phyloP scores from a whole-genome alignment of 176 grass and related monocot genomes.

The Echinochloa phyllopogon region DNA sequence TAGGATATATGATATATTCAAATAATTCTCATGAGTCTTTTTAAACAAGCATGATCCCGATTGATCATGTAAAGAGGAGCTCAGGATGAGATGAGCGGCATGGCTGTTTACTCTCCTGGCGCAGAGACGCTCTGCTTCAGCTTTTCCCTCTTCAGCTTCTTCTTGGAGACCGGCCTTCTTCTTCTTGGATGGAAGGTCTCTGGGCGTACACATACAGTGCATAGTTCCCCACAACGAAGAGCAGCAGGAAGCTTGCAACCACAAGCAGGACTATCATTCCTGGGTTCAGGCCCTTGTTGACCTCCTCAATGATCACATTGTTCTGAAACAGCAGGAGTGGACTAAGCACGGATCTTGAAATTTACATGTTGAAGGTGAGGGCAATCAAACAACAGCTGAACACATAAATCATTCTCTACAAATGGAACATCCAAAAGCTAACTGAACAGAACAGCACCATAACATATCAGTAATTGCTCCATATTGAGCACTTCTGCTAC shows the following conservation, averaged over 20 bases:
- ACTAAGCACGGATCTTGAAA: background rate
- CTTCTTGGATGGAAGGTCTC: slow-evolving; percentile 88
- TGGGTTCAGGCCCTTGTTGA: slow-evolving; percentile 81
- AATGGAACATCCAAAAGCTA: background rate
- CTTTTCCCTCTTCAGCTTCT: slow-evolving; percentile 96
- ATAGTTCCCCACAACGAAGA: slow-evolving; percentile 90
- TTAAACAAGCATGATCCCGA: no score
- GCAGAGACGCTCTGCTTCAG: slow-evolving; percentile 94
- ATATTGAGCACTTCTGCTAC: background rate
- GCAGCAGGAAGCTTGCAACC: slow-evolving; percentile 64
- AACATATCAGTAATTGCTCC: background rate
- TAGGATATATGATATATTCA: no score
- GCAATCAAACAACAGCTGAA: background rate
- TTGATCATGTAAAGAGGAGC: slow-evolving; percentile 39
- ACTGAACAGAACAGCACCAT: background rate
- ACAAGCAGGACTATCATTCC: slow-evolving; percentile 91
- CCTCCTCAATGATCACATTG: slow-evolving; percentile 24
- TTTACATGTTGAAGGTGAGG: background rate
- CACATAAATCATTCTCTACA: background rate
- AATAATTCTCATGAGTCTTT: no score
- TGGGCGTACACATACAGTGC: slow-evolving; percentile 82
- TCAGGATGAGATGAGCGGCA: slow-evolving; percentile 24
- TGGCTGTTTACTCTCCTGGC: slow-evolving; percentile 70
- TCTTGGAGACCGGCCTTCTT: slow-evolving; percentile 97
- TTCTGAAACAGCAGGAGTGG: background rate